Evolutionary conservation across 2,329 filamentous ascomycete species (phyloP).

Genomic region (Ascosphaera pollenicola): DNA sequence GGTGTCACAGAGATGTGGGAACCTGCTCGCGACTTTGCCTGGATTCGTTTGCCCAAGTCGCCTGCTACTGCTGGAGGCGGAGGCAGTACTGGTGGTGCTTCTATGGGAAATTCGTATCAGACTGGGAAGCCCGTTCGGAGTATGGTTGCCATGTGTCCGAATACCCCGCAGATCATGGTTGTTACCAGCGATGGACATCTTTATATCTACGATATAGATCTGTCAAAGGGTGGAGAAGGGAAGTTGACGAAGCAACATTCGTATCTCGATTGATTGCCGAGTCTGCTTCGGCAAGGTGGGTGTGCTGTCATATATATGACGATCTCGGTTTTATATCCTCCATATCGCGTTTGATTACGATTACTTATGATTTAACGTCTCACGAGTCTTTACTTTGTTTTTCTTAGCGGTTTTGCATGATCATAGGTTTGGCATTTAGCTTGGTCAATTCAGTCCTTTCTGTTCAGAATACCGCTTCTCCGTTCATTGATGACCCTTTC

Average conservation of each 20-base stretch:
- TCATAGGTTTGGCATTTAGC: too few relatives aligned
- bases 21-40: conserved; percentile 82
- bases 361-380: too few relatives aligned
- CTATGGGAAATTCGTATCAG: too few relatives aligned
- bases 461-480: background rate
- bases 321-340: background rate
- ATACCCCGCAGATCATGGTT: conserved; percentile 90
- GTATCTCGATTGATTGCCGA: conserved; percentile 32
- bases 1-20: conserved; percentile 98
- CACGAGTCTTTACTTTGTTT: too few relatives aligned
- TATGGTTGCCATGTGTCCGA: conserved; percentile 94
- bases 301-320: background rate
- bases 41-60: conserved; percentile 67
- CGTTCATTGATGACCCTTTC: too few relatives aligned
- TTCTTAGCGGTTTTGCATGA: too few relatives aligned
- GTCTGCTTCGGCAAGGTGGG: background rate
- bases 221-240: conserved; percentile 86
- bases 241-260: conserved; percentile 80
- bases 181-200: conserved; percentile 91
- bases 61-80: too few relatives aligned
- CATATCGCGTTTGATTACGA: background rate
- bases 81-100: conserved; percentile 16
- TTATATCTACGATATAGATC: conserved; percentile 85
- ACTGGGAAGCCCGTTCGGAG: conserved; percentile 42
- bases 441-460: background rate